Base-by-base conservation (phyloP, 2,329 filamentous ascomycete species). In the Phyllosticta paracitricarpa region DNA sequence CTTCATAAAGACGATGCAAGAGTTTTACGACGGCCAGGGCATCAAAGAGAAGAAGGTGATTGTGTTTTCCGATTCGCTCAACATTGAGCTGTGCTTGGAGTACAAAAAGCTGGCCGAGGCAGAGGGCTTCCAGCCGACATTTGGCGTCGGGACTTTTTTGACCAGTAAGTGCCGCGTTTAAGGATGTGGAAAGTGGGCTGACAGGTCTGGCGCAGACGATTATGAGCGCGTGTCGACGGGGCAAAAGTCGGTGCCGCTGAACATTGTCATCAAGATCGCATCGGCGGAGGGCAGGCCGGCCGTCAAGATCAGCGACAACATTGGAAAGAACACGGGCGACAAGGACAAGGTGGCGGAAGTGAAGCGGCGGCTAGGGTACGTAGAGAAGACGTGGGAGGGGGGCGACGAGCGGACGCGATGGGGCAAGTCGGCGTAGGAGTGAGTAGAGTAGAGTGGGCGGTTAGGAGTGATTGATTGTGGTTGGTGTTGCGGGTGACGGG, bases 241-340 rank as follows among this genome's bases (percentile, higher is more conserved):
- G 51, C 85, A 85, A 67, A 97, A 97, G 76, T 97, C 92, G 0
- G 84, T 86, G 17, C 94, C 94, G 0, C 78, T 99, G 60, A 99
- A 99, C 70, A 99, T 99, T 68, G 94, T 99, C 67, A 97, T 99
- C 77, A 99, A 99, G 77, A 82, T 99, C 63, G 90, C 89, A 64
- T 91, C 89, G 9, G 94, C 91, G 0, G 84, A 80, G 14, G 92
- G 92, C 5, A 84, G 86, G 55, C 84, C 88, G 0, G 92, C 94
- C 2, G 85, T 99, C 70, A 99, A 99, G 79, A 89, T 99, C 66
- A 97, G 86, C 67, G 82, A 81, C 73, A 97, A 97, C 70, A 82
- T 87, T 65, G 84, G 91, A 54, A 99, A 99, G 81, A 99, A 99
- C 70, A 97, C 91, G 0, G 94, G 94, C 7, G 88, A 97, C 70